phyloP scores from a whole-genome alignment of 768 basidiomycete genomes.

The Termitomyces bulborhizus region DNA sequence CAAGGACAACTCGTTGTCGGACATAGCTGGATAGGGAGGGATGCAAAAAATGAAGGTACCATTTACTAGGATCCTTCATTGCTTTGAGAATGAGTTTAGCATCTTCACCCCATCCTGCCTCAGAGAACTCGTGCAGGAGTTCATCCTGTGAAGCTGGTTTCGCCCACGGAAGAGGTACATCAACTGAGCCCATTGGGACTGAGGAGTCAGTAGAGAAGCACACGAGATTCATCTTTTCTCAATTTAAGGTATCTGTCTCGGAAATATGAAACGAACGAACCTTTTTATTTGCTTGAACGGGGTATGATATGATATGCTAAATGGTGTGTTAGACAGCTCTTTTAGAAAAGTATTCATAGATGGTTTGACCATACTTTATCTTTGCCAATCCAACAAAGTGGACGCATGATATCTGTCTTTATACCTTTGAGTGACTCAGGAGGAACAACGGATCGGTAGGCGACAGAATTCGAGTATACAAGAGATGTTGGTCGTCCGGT shows the following conservation, averaged over 20 bases:
- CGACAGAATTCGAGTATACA: slow-evolving; percentile 40
- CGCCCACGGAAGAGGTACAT: slow-evolving; percentile 36
- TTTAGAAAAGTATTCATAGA: background rate
- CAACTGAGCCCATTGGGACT: slow-evolving; percentile 19
- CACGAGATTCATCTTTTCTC: slow-evolving; percentile 39
- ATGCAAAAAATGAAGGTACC: slow-evolving; percentile 43
- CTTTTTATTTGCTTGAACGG: slow-evolving; percentile 36
- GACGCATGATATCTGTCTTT: slow-evolving; percentile 30
- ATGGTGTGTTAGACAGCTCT: background rate
- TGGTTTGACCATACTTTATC: slow-evolving; percentile 29
- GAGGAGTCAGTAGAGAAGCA: slow-evolving; percentile 30
- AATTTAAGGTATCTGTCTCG: background rate
- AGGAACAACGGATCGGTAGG: slow-evolving; percentile 44
- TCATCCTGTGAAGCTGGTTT: slow-evolving; percentile 33
- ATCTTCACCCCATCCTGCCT: slow-evolving; percentile 42
- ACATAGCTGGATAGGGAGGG: slow-evolving; percentile 40
- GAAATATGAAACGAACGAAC: slow-evolving; percentile 21
- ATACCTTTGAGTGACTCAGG: slow-evolving; percentile 29
- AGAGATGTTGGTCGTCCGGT: slow-evolving; percentile 16
- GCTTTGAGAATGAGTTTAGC: slow-evolving; percentile 34
- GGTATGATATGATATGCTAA: slow-evolving; percentile 50
- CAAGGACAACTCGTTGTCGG: slow-evolving; percentile 39
- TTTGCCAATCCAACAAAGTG: slow-evolving; percentile 37
- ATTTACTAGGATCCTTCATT: slow-evolving; percentile 40
- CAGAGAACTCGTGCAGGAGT: slow-evolving; percentile 31